Evolutionary conservation across 1,139 yeast genomes (phyloP).

Genomic region (Protomyces lactucae-debilis): DNA sequence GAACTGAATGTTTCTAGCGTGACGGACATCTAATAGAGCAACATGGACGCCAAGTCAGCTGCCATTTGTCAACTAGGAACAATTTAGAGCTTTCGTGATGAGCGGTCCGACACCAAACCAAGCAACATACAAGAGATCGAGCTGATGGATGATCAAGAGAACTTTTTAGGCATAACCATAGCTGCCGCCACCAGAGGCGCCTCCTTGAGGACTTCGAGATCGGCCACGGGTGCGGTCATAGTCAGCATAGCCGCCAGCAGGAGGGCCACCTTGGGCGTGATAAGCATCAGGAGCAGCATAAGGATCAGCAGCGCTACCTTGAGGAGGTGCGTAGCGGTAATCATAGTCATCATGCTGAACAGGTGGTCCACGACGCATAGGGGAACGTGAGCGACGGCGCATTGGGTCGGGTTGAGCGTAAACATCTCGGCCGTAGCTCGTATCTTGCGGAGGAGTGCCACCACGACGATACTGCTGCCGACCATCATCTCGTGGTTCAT

Average conservation of each 20-base stretch:
- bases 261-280: neutral
- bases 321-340: neutral
- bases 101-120: too few species aligned
- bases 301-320: neutral
- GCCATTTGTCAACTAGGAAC: too few species aligned
- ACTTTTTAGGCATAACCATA: neutral
- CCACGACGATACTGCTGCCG: neutral
- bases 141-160: too few species aligned
- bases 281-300: conserved; percentile 1
- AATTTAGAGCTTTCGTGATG: too few species aligned
- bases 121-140: too few species aligned
- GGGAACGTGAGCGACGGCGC: neutral
- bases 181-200: neutral
- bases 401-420: neutral
- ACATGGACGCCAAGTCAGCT: too few species aligned
- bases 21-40: too few species aligned
- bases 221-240: neutral
- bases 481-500: neutral
- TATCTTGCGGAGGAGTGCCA: neutral
- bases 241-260: neutral
- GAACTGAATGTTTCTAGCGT: neutral
- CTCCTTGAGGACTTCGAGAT: neutral
- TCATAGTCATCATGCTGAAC: neutral
- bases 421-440: neutral
- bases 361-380: neutral